Evolutionary conservation across 2,329 filamentous ascomycete species (phyloP), one percentile per base, ranked within the genome.

Genomic region (Colletotrichum aenigma): DNA sequence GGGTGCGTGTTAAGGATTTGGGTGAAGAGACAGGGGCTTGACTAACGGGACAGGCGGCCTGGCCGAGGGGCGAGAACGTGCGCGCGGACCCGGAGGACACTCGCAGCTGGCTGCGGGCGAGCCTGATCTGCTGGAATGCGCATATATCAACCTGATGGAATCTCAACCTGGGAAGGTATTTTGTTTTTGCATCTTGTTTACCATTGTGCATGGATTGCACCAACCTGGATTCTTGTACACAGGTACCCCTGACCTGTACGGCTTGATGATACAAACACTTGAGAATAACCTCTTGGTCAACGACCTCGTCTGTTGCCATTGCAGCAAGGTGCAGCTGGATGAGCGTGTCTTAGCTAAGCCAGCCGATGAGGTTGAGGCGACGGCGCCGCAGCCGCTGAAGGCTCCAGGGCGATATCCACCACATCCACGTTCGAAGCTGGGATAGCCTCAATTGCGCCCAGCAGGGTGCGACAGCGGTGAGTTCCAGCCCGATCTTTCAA

Each of bases 61-160:
- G 28, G 43, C 74, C 70, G 58, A 74, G 61, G 38, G 72, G 69
- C 69, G 74, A 76, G 64, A 74, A 76, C 56, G 28, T 74, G 60
- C 55, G 66, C 34, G 70, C 32, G 55, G 71, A 60, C 60, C 65
- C 21, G 58, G 30, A 36, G 61, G 71, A 61, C 28, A 30, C 62
- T 32, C 28, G 58, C n/a, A 36, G 30, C 28, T 61, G 26, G 30
- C 18, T 72, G 72, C 64, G 66, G 48, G 61, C 24, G 43, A 66
- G 48, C 43, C 48, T 71, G 36, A 36, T 28, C 71, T 34, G n/a
- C 36, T 61, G 58, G 66, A 70, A 70, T 58, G 65, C 26, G 18
- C 43, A 26, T 38, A 43, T 38, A 61, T 38, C 56, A 66, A 71
- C 48, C 28, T 13, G 58, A 69, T 26, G 58, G 32, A 64, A 38